Evolutionary conservation across 768 basidiomycete species (phyloP), one percentile per base, ranked within the genome.

Genomic region (Tephrocybe sp.): DNA sequence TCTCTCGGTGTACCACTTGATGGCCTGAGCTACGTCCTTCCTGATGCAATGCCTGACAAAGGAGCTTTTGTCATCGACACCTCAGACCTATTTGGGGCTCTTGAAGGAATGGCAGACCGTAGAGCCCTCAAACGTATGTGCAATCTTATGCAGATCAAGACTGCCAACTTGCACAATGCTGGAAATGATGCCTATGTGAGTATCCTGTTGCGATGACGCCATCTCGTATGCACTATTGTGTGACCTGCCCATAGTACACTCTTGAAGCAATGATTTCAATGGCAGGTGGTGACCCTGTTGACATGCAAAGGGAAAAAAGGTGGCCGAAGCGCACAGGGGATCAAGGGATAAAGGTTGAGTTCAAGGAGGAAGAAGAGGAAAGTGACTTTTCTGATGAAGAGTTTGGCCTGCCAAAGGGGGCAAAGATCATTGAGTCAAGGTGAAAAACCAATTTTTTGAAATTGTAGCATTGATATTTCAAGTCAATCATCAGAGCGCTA

Each of bases 101-200:
- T 95, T 20, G 78, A 86, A 46, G 89, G 89, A 8, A 77, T 80
- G 52, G 71, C 72, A 45, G 75, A 85, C 62, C 75, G 76, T 38
- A 68, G 79, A 41, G 69, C 72, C 1, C 76, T 95, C 17, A 79
- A 79, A 53, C 78, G 81, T 34, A 75, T 83, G 26, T 88, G 85
- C 65, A 69, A 71, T 40, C 79, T 84, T 45, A 74, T 94, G 17
- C 77, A 82, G 44, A 73, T 92, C 44, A 55, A 68, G 0, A 78
- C 80, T 1, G 56, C 73, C 31, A 71, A 75, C 57, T 56, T 87
- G 51, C 92, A 92, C 73, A 95, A 94, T 60, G 90, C 89, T 1
- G 91, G 90, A 0, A 93, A 92, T 60, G 89, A 93, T 64, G 90
- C 91, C 1, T 77, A 86, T 63, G 91, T 92, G 58, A 36, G 83